phyloP scores from a whole-genome alignment of 2,329 filamentous ascomycete genomes.

The Cladosporium sphaerospermum region DNA sequence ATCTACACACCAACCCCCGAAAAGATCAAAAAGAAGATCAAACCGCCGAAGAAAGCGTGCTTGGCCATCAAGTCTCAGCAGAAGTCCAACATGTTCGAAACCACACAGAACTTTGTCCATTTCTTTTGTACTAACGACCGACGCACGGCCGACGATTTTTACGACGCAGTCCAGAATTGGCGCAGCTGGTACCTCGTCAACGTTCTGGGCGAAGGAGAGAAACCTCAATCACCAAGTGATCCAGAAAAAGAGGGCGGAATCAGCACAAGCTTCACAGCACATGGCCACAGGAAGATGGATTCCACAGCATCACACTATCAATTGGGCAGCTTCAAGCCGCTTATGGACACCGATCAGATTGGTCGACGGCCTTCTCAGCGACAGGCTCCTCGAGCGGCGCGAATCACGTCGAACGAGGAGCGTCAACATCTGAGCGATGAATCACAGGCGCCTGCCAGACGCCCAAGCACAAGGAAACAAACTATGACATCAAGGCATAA shows the following conservation, averaged over 20 bases:
- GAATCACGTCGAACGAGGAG: background rate
- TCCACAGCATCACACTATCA: slow-evolving; percentile 51
- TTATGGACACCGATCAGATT: slow-evolving; percentile 58
- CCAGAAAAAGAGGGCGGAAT: slow-evolving; percentile 7
- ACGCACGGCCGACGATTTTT: slow-evolving; percentile 60
- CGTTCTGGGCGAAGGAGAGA: slow-evolving; percentile 54
- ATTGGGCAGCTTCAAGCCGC: slow-evolving; percentile 60
- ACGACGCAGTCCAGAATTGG: slow-evolving; percentile 69
- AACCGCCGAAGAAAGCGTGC: slow-evolving; percentile 77
- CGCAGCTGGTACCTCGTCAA: slow-evolving; percentile 87
- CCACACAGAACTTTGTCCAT: slow-evolving; percentile 80
- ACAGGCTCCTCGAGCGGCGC: slow-evolving; percentile 6
- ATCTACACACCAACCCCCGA: slow-evolving; percentile 71
- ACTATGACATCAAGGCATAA: slow-evolving; percentile 22
- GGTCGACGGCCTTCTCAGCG: slow-evolving; percentile 33
- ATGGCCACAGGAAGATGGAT: slow-evolving; percentile 15
- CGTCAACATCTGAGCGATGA: slow-evolving; percentile 18
- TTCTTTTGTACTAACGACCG: slow-evolving; percentile 81
- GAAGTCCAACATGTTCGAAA: slow-evolving; percentile 75
- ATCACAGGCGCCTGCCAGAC: slow-evolving; percentile 14
- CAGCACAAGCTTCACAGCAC: slow-evolving; percentile 7
- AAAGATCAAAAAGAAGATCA: slow-evolving; percentile 63
- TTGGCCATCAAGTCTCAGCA: slow-evolving; percentile 90
- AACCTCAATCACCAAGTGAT: slow-evolving; percentile 18
- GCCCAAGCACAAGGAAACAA: slow-evolving; percentile 24